Conservation (phyloP, 2,329 filamentous ascomycete genomes). For the Trichoderma harzianum region DNA sequence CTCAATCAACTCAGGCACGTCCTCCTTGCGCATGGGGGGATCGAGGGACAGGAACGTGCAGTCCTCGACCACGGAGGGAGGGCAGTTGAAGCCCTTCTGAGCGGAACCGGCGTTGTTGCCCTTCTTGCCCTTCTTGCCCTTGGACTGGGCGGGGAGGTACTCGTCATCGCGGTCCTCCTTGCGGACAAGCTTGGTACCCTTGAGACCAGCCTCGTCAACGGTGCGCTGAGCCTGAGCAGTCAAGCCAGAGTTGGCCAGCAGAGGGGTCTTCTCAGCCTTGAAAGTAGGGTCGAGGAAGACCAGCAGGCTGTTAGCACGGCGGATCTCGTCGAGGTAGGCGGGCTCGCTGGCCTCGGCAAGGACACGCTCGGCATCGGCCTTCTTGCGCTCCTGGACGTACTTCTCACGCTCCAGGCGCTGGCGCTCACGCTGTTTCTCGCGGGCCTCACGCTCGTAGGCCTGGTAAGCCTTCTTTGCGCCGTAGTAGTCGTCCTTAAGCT, state of each 20-base stretch:
- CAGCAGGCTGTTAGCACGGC: conserved; percentile 81
- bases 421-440: conserved; percentile 72
- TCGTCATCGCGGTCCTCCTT: conserved; percentile 88
- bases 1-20: conserved; percentile 75
- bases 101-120: conserved; percentile 42
- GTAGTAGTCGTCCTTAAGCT: conserved; percentile 88
- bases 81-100: conserved; percentile 70
- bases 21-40: conserved; percentile 79
- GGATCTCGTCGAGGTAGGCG: conserved; percentile 90
- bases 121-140: conserved; percentile 82
- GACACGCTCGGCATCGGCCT: conserved; percentile 71
- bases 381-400: conserved; percentile 67
- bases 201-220: conserved; percentile 78
- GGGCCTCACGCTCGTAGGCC: conserved; percentile 79
- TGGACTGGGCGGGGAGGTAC: conserved; percentile 77
- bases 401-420: conserved; percentile 77
- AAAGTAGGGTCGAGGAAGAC: conserved; percentile 83
- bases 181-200: conserved; percentile 77
- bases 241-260: conserved; percentile 66
- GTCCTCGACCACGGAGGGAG: conserved; percentile 88
- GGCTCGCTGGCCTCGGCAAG: conserved; percentile 79
- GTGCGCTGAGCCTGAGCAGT: conserved; percentile 76
- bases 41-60: conserved; percentile 80
- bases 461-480: conserved; percentile 75
- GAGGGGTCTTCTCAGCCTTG: conserved; percentile 62